These are phyloP conservation scores for Trichoderma arundinaceum DNA, from an alignment of 2,329 filamentous ascomycete genomes.

Conservation along the genomic window DNA sequence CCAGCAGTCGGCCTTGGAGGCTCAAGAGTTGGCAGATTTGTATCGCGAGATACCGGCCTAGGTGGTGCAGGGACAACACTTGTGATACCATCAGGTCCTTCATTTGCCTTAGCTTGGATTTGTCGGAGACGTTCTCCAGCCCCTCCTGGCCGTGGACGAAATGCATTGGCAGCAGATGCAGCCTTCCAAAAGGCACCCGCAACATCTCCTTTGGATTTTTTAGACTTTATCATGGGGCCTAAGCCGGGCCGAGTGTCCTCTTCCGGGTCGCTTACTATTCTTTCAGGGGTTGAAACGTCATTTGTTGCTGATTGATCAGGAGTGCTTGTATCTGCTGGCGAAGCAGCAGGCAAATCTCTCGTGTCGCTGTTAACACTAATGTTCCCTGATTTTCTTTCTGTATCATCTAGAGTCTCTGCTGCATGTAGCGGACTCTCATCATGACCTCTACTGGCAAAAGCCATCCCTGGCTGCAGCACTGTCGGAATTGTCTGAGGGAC, in stretches of 20 bases:
- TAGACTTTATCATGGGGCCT: slow-evolving; percentile 88
- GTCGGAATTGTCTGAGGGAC: slow-evolving; percentile 50
- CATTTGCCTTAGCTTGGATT: slow-evolving; percentile 60
- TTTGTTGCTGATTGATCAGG: slow-evolving; percentile 4
- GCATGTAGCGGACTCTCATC: slow-evolving; percentile 37
- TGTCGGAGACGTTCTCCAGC: slow-evolving; percentile 79
- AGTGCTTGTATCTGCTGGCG: not conserved
- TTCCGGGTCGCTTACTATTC: slow-evolving; percentile 14
- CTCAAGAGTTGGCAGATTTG: slow-evolving; percentile 39
- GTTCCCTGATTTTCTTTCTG: not conserved
- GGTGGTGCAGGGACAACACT: slow-evolving; percentile 82
- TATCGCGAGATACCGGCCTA: slow-evolving; percentile 50
- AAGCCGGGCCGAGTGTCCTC: slow-evolving; percentile 71
- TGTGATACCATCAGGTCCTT: slow-evolving; percentile 87
- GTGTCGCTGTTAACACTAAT: slow-evolving; percentile 3
- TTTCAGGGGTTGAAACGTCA: slow-evolving; percentile 3
- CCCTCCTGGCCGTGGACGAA: slow-evolving; percentile 87
- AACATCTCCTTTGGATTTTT: slow-evolving; percentile 73
- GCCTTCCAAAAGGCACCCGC: slow-evolving; percentile 81
- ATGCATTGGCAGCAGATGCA: slow-evolving; percentile 59
- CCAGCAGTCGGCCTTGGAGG: slow-evolving; percentile 43
- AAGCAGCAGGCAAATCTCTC: not conserved
- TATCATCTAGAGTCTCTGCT: slow-evolving; percentile 28
- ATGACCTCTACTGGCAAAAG: slow-evolving; percentile 44
- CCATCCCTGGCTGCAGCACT: slow-evolving; percentile 27